phyloP scores from a whole-genome alignment of 345 rosid species.

The Bruguiera parviflora region DNA sequence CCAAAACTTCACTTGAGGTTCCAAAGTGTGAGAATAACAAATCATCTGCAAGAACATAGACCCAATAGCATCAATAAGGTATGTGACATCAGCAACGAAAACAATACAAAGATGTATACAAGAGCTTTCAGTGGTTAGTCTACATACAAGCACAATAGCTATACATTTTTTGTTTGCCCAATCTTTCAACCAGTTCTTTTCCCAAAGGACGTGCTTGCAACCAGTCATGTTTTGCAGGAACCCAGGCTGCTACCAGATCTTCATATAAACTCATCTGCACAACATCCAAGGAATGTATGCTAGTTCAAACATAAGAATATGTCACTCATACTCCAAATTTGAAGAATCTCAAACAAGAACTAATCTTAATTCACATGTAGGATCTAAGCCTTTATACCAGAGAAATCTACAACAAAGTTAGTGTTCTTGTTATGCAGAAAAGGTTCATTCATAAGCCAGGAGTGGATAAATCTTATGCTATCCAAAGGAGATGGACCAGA shows the following conservation, averaged over 20 bases:
- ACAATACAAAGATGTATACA: not conserved
- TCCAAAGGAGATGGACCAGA: not conserved
- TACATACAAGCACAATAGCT: conserved; percentile 85
- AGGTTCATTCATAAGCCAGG: not conserved
- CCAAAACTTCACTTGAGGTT: conserved; percentile 94
- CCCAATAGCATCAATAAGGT: conserved; percentile 13
- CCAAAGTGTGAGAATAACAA: conserved; percentile 89
- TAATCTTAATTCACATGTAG: not conserved
- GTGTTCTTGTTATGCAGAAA: not conserved
- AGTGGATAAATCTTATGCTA: not conserved
- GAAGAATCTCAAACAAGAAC: not conserved
- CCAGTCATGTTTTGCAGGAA: conserved; percentile 91
- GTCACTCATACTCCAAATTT: not conserved
- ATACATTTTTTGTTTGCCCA: conserved; percentile 75
- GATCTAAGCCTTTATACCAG: not conserved
- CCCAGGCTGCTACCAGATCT: conserved; percentile 98
- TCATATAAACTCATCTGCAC: conserved; percentile 95
- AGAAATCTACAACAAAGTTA: conserved; percentile 3
- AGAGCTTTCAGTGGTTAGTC: conserved; percentile 1
- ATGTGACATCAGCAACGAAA: conserved; percentile 10
- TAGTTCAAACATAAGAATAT: conserved; percentile 1
- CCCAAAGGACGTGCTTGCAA: conserved; percentile 64
- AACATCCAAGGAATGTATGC: conserved; percentile 8
- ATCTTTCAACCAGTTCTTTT: conserved; percentile 55
- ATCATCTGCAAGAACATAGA: conserved; percentile 57